Conservation (phyloP, 768 basidiomycete genomes). For the Suillus paluster region DNA sequence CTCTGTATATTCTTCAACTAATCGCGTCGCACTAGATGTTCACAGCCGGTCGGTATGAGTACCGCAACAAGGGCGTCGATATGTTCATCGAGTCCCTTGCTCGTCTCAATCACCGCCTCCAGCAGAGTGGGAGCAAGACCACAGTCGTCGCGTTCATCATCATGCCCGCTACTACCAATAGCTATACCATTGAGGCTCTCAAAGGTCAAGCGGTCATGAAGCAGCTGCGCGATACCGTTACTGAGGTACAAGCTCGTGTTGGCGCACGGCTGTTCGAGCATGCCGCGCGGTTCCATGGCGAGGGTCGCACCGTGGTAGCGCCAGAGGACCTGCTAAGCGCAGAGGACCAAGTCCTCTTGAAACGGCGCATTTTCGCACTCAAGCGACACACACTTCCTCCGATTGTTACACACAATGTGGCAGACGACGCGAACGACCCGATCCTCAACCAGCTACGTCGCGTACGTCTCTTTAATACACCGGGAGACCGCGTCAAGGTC, state of each 20-base stretch:
- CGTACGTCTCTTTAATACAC: slow-evolving; percentile 90
- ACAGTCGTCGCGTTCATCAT: slow-evolving; percentile 99
- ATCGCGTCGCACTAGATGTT: slow-evolving; percentile 69
- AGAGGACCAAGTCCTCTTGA: slow-evolving; percentile 93
- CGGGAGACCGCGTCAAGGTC: slow-evolving; percentile 93
- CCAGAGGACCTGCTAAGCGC: slow-evolving; percentile 80
- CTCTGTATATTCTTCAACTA: slow-evolving; percentile 5
- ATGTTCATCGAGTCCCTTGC: slow-evolving; percentile 99
- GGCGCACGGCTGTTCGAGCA: slow-evolving; percentile 93
- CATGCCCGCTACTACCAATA: slow-evolving; percentile 95
- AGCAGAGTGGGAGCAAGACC: slow-evolving; percentile 65
- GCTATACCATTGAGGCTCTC: slow-evolving; percentile 96
- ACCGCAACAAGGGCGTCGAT: slow-evolving; percentile 98
- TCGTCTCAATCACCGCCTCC: slow-evolving; percentile 72
- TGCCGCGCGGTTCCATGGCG: slow-evolving; percentile 89
- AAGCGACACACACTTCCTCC: slow-evolving; percentile 95
- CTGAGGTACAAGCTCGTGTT: slow-evolving; percentile 92
- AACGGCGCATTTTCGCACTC: slow-evolving; percentile 95
- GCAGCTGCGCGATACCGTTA: slow-evolving; percentile 93
- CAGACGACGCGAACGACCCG: slow-evolving; percentile 89
- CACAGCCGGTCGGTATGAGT: slow-evolving; percentile 99
- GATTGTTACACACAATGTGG: slow-evolving; percentile 99
- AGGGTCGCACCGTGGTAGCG: slow-evolving; percentile 74
- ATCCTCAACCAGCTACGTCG: slow-evolving; percentile 94
- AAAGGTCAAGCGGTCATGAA: slow-evolving; percentile 98